Conservation (phyloP, 2,329 filamentous ascomycete species). For the Periglandula ipomoeae region DNA sequence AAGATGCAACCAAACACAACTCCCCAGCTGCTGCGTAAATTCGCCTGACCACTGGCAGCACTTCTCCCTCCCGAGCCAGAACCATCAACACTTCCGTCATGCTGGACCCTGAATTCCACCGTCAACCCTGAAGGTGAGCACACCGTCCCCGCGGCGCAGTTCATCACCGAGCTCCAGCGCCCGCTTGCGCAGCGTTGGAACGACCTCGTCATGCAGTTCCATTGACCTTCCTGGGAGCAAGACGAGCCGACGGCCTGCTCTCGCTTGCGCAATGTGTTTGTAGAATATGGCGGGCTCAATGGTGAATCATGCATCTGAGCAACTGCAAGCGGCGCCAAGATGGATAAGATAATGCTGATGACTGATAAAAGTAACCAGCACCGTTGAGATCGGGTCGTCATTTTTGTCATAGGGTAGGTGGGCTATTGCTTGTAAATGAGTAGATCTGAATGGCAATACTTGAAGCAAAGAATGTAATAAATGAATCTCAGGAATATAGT, state of each 20-base stretch:
- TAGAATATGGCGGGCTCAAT: background rate
- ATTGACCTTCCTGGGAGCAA: slow-evolving; percentile 40
- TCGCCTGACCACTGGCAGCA: background rate
- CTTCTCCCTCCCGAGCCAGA: slow-evolving; percentile 3
- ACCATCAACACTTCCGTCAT: slow-evolving; percentile 14
- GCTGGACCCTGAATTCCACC: slow-evolving; percentile 29
- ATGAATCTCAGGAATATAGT: too few relatives aligned
- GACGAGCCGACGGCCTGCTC: slow-evolving; percentile 25
- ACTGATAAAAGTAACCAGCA: background rate
- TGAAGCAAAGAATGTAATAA: too few relatives aligned
- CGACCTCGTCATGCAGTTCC: slow-evolving; percentile 41
- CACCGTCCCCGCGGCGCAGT: slow-evolving; percentile 34
- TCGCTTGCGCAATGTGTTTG: slow-evolving; percentile 11
- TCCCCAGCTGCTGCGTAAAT: background rate
- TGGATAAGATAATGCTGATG: background rate
- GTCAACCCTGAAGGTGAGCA: slow-evolving; percentile 35
- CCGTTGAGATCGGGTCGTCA: background rate
- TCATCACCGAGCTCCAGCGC: slow-evolving; percentile 35
- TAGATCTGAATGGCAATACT: too few relatives aligned
- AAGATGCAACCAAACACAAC: background rate
- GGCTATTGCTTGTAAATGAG: too few relatives aligned
- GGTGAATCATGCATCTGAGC: background rate
- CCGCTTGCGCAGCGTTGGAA: slow-evolving; percentile 43
- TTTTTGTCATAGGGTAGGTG: background rate
- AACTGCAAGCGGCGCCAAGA: background rate